Conservation (phyloP, 768 basidiomycete species). For the Paxillus rubicundulus region DNA sequence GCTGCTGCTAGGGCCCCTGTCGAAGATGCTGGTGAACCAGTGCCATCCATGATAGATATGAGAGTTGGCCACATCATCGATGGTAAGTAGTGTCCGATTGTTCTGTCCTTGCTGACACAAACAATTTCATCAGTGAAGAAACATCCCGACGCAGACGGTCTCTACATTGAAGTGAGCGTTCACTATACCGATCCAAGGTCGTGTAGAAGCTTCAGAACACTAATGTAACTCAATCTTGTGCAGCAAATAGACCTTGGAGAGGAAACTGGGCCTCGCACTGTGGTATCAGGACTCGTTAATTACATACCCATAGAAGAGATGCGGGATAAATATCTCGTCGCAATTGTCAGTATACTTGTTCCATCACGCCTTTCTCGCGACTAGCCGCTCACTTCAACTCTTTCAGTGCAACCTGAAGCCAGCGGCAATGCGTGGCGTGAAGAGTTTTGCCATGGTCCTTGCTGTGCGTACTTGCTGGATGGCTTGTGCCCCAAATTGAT, state of each 20-base stretch:
- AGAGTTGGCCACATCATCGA: slow-evolving; percentile 92
- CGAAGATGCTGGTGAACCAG: slow-evolving; percentile 75
- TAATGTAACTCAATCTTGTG: slow-evolving; percentile 30
- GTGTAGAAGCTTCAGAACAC: not conserved
- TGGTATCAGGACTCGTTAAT: slow-evolving; percentile 95
- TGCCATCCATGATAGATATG: slow-evolving; percentile 96
- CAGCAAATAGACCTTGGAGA: slow-evolving; percentile 97
- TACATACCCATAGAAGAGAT: slow-evolving; percentile 96
- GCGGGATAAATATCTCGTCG: slow-evolving; percentile 77
- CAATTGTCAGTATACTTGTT: slow-evolving; percentile 54
- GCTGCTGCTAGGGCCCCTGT: slow-evolving; percentile 31
- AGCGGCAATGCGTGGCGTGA: slow-evolving; percentile 94
- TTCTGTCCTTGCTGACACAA: slow-evolving; percentile 3
- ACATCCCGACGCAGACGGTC: slow-evolving; percentile 95
- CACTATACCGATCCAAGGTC: not conserved
- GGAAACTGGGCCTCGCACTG: slow-evolving; percentile 90
- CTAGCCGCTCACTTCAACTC: not conserved
- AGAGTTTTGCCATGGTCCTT: slow-evolving; percentile 98
- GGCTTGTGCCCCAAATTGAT: slow-evolving; percentile 1
- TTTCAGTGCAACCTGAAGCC: slow-evolving; percentile 89
- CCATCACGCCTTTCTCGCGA: not conserved
- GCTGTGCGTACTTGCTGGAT: slow-evolving; percentile 50
- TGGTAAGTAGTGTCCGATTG: slow-evolving; percentile 47
- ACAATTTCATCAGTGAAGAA: slow-evolving; percentile 64
- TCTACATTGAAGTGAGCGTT: slow-evolving; percentile 83